Evolutionary conservation across 306 rosid genomes (phyloP).

Genomic region (Aeschynomene evenia): DNA sequence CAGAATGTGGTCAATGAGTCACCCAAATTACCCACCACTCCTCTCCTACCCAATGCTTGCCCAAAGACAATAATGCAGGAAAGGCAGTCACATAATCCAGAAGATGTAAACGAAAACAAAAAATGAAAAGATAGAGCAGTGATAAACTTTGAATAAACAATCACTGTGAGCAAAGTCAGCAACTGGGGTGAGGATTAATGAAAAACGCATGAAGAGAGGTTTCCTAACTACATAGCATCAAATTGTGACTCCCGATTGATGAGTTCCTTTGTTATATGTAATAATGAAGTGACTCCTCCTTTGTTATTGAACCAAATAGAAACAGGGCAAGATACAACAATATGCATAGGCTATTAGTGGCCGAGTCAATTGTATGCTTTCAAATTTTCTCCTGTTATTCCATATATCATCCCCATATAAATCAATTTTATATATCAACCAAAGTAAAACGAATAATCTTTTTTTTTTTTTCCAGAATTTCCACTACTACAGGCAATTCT

Average conservation of each 20-base stretch:
- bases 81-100: conserved; percentile 24
- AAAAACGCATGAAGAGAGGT: neutral
- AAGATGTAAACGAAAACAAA: neutral
- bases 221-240: neutral
- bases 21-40: too few relatives aligned
- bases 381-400: too few relatives aligned
- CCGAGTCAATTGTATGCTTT: neutral
- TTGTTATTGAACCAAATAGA: neutral
- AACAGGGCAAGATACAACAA: neutral
- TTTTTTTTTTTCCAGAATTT: too few relatives aligned
- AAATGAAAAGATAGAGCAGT: neutral
- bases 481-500: too few relatives aligned
- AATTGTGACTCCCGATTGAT: neutral
- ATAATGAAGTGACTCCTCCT: neutral
- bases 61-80: conserved; percentile 19
- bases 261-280: neutral
- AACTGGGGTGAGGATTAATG: neutral
- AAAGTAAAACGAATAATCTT: too few relatives aligned
- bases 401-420: too few relatives aligned
- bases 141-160: neutral
- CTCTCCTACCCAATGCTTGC: neutral
- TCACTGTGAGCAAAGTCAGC: neutral
- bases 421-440: too few relatives aligned
- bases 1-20: neutral
- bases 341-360: neutral